A percentile compares a stretch with the other conserved stretches of the same genome.
Conservation (phyloP, 78 protist species). For the Dictyostelium citrinum region DNA sequence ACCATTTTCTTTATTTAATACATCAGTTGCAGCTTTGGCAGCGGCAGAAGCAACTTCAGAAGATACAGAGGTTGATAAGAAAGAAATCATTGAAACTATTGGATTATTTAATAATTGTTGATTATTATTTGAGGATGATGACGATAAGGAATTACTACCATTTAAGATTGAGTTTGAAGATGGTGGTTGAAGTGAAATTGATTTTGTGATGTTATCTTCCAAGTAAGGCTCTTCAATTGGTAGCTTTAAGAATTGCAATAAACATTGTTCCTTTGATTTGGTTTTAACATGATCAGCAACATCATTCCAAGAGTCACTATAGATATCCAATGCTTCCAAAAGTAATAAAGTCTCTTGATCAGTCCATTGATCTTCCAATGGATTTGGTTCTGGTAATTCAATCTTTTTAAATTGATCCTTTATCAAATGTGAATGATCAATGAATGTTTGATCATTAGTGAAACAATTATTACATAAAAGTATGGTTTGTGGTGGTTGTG, state of each 20-base stretch:
- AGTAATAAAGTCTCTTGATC: constrained; percentile 83
- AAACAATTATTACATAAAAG: constrained; percentile 16
- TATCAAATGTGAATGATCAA: not conserved
- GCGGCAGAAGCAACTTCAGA: not conserved
- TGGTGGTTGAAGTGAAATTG: not conserved
- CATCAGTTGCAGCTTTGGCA: constrained; percentile 26
- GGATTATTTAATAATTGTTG: not conserved
- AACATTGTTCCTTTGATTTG: constrained; percentile 83
- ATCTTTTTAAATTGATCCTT: not conserved
- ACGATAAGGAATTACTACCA: not conserved
- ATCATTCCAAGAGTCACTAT: constrained; percentile 73
- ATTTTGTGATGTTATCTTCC: constrained; percentile 57
- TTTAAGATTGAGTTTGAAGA: not conserved
- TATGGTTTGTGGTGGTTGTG: not conserved
- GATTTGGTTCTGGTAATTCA: constrained; percentile 15
- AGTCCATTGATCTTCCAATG: constrained; percentile 66
- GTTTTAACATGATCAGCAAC: constrained; percentile 82
- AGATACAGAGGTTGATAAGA: constrained; percentile 1
- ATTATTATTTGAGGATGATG: not conserved
- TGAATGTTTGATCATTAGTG: not conserved
- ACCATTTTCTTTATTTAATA: not conserved
- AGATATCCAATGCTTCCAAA: constrained; percentile 78
- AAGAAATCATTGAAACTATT: constrained; percentile 23
- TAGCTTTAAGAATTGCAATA: constrained; percentile 74
- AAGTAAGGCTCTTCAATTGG: constrained; percentile 86